Evolutionary conservation across 2,329 filamentous ascomycete genomes (phyloP).

Genomic region (Aspergillus tubingensis): DNA sequence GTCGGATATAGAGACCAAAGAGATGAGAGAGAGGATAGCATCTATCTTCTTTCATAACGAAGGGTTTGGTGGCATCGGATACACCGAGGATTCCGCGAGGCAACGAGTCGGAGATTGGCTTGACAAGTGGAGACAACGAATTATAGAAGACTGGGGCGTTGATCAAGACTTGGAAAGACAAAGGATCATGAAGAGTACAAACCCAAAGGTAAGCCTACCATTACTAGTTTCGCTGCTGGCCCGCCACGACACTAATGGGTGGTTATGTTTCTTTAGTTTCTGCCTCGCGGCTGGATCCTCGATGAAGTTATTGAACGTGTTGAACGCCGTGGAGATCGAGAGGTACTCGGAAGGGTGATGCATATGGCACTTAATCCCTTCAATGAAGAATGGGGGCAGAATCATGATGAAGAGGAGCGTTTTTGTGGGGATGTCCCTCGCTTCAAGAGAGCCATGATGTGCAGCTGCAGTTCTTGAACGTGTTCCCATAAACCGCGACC

Average conservation of each 20-base stretch:
- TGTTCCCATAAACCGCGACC: neutral
- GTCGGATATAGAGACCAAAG: conserved; percentile 64
- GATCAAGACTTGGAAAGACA: conserved; percentile 65
- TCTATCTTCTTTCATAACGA: conserved; percentile 78
- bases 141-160: conserved; percentile 74
- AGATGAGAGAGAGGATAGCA: conserved; percentile 65
- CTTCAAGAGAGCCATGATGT: conserved; percentile 79
- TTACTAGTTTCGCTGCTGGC: neutral
- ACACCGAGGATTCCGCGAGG: conserved; percentile 65
- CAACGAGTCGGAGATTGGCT: conserved; percentile 76
- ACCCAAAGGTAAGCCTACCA: conserved; percentile 65
- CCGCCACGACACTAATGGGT: neutral
- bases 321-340: conserved; percentile 78
- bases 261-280: conserved; percentile 55
- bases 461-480: conserved; percentile 82
- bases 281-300: conserved; percentile 86
- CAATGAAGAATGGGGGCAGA: conserved; percentile 64
- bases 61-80: conserved; percentile 60
- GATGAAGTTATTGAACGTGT: conserved; percentile 91
- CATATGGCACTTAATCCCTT: conserved; percentile 84
- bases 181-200: conserved; percentile 76
- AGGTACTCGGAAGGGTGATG: conserved; percentile 76
- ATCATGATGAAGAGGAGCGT: conserved; percentile 73
- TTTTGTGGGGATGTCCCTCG: conserved; percentile 85
- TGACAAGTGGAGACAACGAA: conserved; percentile 70